Base-by-base conservation (phyloP, 2,329 filamentous ascomycete genomes). In the Botryosphaeria dothidea region DNA sequence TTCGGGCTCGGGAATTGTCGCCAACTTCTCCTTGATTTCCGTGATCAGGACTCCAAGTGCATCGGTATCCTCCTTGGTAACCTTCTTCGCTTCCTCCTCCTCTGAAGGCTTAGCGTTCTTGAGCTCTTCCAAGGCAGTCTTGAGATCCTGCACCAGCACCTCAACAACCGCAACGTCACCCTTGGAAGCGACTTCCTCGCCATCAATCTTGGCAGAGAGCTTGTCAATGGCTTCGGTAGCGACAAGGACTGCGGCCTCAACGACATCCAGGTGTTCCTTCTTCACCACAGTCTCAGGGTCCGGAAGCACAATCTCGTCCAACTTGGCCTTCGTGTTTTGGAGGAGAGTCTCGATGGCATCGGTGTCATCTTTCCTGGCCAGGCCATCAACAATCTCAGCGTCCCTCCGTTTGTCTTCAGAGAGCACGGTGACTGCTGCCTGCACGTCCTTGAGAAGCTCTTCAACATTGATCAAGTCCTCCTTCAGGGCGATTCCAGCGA, bases 291-390 rank as follows among this genome's bases (percentile, higher is more conserved):
- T 88, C 36, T 93, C 90, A 3, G 88, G 85, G 58, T 93, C 82
- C 0, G 85, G 82, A 27, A 86, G 75, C 4, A 77, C 86, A 57
- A 96, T 86, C 66, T 96, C 93, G 66, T 97, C 94, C 9, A 98
- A 82, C 52, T 91, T 91, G 4, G 90, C 88, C 75, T 97, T 97
- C 34, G 93, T 93, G 74, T 96, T 97, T 46, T 90, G 88, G 13
- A 98, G 84, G 56, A 98, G 88, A 0, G 91, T 96, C 77, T 97
- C 94, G 66, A 98, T 93, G 11, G 92, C 92, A 67, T 94, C 88
- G 0, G 93, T 92, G 70, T 98, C 93, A 69, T 97, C 92, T 73
- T 92, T 92, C 34, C 84, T 88, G 5, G 90, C 88, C 2, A 83
- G 75, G 41, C 88, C 87, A 54, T 85, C 82, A 15, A 79, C 57